phyloP scores from a whole-genome alignment of 148 eudicot species.

The Heliosperma pusillum region DNA sequence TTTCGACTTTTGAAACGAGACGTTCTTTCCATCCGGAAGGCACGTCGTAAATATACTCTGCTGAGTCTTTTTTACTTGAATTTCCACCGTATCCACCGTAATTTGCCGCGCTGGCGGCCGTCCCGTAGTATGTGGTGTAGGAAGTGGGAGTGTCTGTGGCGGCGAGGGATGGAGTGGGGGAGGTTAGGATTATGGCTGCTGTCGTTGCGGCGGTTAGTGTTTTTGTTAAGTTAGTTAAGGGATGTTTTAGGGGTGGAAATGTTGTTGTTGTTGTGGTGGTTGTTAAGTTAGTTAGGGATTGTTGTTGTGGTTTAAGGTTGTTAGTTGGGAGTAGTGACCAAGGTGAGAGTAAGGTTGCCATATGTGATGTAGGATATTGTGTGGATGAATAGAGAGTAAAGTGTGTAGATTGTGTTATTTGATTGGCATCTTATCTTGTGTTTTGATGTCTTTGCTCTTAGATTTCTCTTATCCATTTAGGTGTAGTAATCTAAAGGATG shows the following conservation, averaged over 20 bases:
- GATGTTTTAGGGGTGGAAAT: slow-evolving; percentile 18
- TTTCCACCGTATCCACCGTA: slow-evolving; percentile 94
- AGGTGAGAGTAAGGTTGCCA: slow-evolving; percentile 56
- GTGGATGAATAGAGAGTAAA: not conserved
- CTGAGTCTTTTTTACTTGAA: slow-evolving; percentile 69
- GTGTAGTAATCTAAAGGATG: too few species aligned
- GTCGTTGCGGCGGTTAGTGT: slow-evolving; percentile 47
- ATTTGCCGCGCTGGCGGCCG: slow-evolving; percentile 89
- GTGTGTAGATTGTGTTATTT: not conserved
- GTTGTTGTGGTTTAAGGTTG: slow-evolving; percentile 22
- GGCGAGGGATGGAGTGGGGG: slow-evolving; percentile 41
- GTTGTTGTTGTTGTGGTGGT: slow-evolving; percentile 5
- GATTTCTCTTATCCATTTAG: slow-evolving; percentile 18
- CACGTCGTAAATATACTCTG: slow-evolving; percentile 81
- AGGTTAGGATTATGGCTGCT: slow-evolving; percentile 37
- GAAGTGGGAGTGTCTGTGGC: slow-evolving; percentile 11
- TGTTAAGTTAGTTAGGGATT: slow-evolving; percentile 26
- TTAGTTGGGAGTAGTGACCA: slow-evolving; percentile 48
- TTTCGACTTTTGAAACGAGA: slow-evolving; percentile 73
- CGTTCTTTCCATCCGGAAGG: slow-evolving; percentile 91
- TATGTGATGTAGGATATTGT: slow-evolving; percentile 5
- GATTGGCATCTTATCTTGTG: not conserved
- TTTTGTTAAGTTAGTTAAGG: slow-evolving; percentile 40
- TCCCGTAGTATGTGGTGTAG: slow-evolving; percentile 65
- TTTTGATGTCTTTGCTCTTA: not conserved